A percentile compares a stretch with the other conserved stretches of the same genome.
Evolutionary conservation across 2,329 filamentous ascomycete genomes (phyloP).

Genomic region (Blastomyces parvus): DNA sequence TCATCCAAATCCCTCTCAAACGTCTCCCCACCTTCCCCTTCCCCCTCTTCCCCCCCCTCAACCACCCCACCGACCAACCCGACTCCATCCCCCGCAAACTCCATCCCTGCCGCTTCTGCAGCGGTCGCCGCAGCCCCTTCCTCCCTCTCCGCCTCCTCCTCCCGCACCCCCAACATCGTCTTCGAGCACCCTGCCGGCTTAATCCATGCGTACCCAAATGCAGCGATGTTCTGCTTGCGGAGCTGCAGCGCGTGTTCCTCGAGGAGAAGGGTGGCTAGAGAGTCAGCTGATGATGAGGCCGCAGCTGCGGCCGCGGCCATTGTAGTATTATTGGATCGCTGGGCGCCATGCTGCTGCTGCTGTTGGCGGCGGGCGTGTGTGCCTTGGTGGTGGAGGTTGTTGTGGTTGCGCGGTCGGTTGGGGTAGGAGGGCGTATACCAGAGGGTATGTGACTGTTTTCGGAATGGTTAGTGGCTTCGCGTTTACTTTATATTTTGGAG

Average conservation of each 20-base stretch:
- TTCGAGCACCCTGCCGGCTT: constrained; percentile 80
- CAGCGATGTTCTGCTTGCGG: constrained; percentile 70
- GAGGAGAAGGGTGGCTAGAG: constrained; percentile 58
- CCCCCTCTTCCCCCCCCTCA: constrained; percentile 34
- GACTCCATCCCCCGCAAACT: constrained; percentile 40
- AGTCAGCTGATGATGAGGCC: constrained; percentile 45
- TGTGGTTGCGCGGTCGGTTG: constrained; percentile 29
- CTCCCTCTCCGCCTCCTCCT: constrained; percentile 79
- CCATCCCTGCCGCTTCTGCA: constrained; percentile 53
- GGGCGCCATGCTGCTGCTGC: constrained; percentile 22
- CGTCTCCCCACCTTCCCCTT: constrained; percentile 25
- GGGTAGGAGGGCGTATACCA: constrained; percentile 61
- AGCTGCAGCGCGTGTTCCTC: constrained; percentile 71
- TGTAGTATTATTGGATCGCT: constrained; percentile 15
- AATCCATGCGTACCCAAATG: constrained; percentile 85
- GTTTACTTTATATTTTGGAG: neutral
- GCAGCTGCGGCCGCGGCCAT: constrained; percentile 30
- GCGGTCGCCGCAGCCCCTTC: constrained; percentile 69
- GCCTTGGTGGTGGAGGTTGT: constrained; percentile 17
- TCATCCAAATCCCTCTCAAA: constrained; percentile 37
- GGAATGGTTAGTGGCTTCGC: constrained; percentile 17
- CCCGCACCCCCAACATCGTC: constrained; percentile 78
- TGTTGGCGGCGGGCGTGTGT: constrained; percentile 22
- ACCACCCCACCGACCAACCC: constrained; percentile 62
- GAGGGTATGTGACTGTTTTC: constrained; percentile 55